Evolutionary conservation across 2,329 filamentous ascomycete genomes (phyloP).

Genomic region (Fusarium fracticaudum): DNA sequence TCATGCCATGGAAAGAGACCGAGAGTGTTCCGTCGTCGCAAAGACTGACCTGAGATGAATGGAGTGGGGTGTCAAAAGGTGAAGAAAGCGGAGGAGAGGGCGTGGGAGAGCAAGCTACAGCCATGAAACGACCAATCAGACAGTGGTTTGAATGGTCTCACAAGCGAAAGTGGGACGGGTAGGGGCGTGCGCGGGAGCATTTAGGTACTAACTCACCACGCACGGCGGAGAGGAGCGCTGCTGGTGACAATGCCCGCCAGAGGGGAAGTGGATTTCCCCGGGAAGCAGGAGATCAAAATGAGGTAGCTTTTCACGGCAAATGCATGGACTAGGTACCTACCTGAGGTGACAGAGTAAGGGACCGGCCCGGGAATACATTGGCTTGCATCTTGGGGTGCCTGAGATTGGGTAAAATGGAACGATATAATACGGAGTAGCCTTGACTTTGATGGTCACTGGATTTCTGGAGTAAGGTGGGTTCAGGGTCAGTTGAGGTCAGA

Average conservation of each 20-base stretch:
- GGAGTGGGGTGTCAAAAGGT: constrained; percentile 27
- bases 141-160: not conserved
- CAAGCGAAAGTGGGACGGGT: constrained; percentile 9
- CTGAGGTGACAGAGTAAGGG: constrained; percentile 3
- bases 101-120: constrained; percentile 7
- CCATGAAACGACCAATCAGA: not conserved
- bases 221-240: constrained; percentile 32
- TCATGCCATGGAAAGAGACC: constrained; percentile 37
- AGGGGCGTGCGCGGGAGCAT: constrained; percentile 29
- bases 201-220: not conserved
- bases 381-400: constrained; percentile 2
- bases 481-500: constrained; percentile 41
- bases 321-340: constrained; percentile 27
- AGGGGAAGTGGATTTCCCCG: constrained; percentile 37
- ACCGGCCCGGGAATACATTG: constrained; percentile 32
- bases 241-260: constrained; percentile 21
- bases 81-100: constrained; percentile 19
- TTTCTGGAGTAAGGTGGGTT: constrained; percentile 22
- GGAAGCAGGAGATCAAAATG: constrained; percentile 3
- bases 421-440: constrained; percentile 15
- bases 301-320: constrained; percentile 16
- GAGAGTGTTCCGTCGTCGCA: constrained; percentile 34
- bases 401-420: constrained; percentile 32
- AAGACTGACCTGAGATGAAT: constrained; percentile 32
- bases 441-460: constrained; percentile 18